Conservation (phyloP, 163 green algal species). For the Chlorella variabilis region DNA sequence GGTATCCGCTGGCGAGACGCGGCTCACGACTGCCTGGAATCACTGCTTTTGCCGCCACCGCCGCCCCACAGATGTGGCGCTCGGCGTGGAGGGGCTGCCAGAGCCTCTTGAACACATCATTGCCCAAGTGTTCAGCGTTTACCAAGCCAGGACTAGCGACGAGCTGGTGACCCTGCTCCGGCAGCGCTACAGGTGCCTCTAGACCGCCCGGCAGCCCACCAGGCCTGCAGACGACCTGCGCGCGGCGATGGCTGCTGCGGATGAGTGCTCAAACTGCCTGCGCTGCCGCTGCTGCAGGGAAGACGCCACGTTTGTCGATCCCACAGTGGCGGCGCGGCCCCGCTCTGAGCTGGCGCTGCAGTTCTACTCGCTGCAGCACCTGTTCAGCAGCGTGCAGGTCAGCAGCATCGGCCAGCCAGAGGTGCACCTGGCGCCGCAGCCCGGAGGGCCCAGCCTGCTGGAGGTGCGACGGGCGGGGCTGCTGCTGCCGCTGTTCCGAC, state of each 20-base stretch:
- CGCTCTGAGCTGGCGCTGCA: constrained; percentile 9
- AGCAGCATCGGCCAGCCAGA: constrained; percentile 8
- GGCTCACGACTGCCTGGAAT: too few species aligned
- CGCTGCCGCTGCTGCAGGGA: not conserved
- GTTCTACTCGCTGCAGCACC: constrained; percentile 30
- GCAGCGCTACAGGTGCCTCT: not conserved
- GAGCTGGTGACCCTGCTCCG: not conserved
- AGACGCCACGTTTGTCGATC: constrained; percentile 21
- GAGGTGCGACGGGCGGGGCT: not conserved
- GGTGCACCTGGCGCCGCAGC: not conserved
- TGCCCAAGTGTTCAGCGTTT: not conserved
- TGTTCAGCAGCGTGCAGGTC: not conserved
- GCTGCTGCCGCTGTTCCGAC: too few species aligned
- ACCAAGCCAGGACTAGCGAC: not conserved
- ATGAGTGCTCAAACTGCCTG: not conserved
- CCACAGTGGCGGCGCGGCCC: constrained; percentile 12
- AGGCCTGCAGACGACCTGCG: too few species aligned
- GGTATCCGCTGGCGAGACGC: too few species aligned
- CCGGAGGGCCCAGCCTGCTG: not conserved
- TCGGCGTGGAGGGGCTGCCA: not conserved
- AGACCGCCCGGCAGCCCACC: too few species aligned
- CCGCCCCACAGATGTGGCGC: not conserved
- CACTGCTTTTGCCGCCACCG: too few species aligned
- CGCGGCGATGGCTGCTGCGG: too few species aligned
- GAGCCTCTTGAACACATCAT: not conserved